These are phyloP conservation scores for Mycena amicta DNA, from an alignment of 768 basidiomycete species.

Conservation along the genomic window DNA sequence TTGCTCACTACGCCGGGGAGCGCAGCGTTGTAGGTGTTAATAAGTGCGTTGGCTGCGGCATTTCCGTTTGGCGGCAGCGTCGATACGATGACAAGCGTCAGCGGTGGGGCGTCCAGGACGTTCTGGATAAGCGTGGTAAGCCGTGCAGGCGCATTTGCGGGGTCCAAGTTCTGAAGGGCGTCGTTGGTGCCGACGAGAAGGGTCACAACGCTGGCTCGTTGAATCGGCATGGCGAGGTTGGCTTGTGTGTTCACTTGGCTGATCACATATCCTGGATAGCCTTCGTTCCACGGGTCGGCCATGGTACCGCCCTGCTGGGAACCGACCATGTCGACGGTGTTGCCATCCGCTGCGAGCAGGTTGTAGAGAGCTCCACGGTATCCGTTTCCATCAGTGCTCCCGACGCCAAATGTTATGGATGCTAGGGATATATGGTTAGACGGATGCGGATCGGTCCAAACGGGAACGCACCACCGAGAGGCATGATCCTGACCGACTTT, in stretches of 20 bases:
- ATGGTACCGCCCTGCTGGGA: neutral
- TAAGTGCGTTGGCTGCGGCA: neutral
- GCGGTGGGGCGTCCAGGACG: neutral
- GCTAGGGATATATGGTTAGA: neutral
- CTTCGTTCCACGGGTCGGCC: neutral
- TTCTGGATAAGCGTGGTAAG: conserved; percentile 1
- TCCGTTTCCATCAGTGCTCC: neutral
- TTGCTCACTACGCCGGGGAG: neutral
- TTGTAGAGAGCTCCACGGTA: neutral
- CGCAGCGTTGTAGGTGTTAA: conserved; percentile 1
- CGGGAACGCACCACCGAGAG: neutral
- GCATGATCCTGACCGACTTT: neutral
- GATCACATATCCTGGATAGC: neutral
- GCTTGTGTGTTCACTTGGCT: neutral
- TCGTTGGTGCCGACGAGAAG: conserved; percentile 3
- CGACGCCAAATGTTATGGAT: neutral
- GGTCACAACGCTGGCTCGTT: neutral
- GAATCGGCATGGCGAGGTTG: neutral
- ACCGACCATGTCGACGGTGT: neutral
- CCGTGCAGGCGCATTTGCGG: neutral
- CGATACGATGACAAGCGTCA: neutral
- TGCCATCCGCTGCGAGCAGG: neutral
- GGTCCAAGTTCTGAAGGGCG: neutral
- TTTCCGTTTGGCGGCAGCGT: neutral
- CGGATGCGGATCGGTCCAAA: neutral